phyloP scores from a whole-genome alignment of 2,329 filamentous ascomycete species.

The Hymenoscyphus infarciens region DNA sequence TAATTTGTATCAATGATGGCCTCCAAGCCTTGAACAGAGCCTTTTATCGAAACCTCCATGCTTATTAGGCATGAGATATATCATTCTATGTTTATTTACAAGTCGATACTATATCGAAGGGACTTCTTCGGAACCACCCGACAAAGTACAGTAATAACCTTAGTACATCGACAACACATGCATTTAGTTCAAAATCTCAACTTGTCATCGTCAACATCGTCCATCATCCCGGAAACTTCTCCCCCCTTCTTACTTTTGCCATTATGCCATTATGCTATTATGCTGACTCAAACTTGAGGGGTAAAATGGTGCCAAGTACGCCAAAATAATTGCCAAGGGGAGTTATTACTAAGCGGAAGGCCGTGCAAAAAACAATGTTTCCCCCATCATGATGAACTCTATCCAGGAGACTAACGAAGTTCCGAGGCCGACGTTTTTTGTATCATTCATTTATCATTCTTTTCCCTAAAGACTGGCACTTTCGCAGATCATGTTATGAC shows the following conservation, averaged over 20 bases:
- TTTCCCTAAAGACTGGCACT: not conserved
- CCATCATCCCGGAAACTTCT: not conserved
- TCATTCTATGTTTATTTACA: too few species aligned
- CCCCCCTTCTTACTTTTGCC: too few species aligned
- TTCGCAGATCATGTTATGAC: constrained; percentile 2
- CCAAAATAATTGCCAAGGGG: not conserved
- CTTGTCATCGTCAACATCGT: not conserved
- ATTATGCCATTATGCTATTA: not conserved
- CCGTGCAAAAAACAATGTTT: not conserved
- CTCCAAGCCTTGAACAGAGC: not conserved
- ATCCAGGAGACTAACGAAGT: not conserved
- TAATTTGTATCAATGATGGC: not conserved
- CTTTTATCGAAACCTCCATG: not conserved
- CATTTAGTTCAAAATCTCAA: not conserved
- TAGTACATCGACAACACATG: not conserved
- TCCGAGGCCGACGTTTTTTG: not conserved
- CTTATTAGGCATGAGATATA: too few species aligned
- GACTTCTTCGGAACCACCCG: too few species aligned
- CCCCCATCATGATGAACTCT: not conserved
- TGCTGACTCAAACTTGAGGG: not conserved
- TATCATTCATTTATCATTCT: not conserved
- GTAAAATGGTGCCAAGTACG: not conserved
- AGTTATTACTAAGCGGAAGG: not conserved
- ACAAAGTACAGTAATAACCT: not conserved
- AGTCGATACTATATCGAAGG: too few species aligned